Base-by-base conservation (phyloP, 495 filamentous ascomycete genomes). In the Aspergillus campestris region DNA sequence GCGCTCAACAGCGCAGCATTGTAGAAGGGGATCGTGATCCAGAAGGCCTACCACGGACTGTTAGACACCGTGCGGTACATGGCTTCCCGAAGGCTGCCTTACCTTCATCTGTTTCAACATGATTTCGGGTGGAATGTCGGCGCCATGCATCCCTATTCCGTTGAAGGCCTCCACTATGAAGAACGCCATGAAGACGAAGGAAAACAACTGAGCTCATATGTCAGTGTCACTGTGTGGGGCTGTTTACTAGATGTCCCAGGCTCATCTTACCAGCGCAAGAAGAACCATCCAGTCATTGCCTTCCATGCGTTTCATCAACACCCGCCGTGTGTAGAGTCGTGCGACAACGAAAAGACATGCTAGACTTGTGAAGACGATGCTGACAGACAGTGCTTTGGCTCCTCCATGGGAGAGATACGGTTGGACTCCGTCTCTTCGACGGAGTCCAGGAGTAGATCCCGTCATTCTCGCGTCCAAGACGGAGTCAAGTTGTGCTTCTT, bases 1-100 rank as follows among this genome's bases (percentile, higher is more conserved):
- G 73, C 73, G 48, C 66, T 68, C 28, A 73, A 62, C n/a, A 76
- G 58, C 32, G 65, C 60, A 38, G 66, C 64, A n/a, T 72, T 71
- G 47, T 72, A 72, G 56, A 72, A 69, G 1, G 69, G 69, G 15
- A 70, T 63, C 2, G 66, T 67, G 47, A 71, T 50, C 66, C 66
- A 72, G 50, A 70, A 71, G 6, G 65, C 61, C 67, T 72, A 32
- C 10, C 8, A 28, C 33, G 0, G 8, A 24, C 33, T 27, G 34
- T 39, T 41, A 49, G 45, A 15, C 3, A 34, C 18, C 28, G 6
- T 14, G 34, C 39, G 5, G 11, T 30, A 40, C 28, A 15, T 34
- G 8, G 7, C 7, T 10, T 13, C 28, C 13, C 6, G 15, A 32
- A 38, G 1, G 7, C n/a, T 8, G 9, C 29, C 45, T 43, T 51